Conservation (phyloP, 306 rosid species). For the Quillaja saponaria region DNA sequence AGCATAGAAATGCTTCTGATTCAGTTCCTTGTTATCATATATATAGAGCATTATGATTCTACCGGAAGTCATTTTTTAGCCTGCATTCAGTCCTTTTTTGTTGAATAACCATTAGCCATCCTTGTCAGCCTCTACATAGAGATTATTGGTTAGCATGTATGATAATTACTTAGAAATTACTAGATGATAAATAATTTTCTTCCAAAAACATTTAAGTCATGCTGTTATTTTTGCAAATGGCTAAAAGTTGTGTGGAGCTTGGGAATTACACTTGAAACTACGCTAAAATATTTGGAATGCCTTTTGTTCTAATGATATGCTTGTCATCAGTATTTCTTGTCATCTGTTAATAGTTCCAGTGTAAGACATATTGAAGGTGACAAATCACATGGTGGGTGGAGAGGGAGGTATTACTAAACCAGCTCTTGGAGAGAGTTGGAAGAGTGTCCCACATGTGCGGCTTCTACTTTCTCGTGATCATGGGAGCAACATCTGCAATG, state of each 20-base stretch:
- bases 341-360: constrained; percentile 22
- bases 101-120: neutral
- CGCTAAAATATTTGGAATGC: too few relatives aligned
- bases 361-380: constrained; percentile 60
- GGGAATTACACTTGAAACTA: constrained; percentile 1
- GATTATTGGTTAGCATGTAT: neutral
- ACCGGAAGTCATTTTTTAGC: too few relatives aligned
- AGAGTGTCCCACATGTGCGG: constrained; percentile 76
- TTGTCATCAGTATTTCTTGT: constrained; percentile 12
- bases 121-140: neutral
- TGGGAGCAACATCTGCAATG: constrained; percentile 42
- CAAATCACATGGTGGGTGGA: constrained; percentile 89
- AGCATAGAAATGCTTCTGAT: too few relatives aligned
- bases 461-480: constrained; percentile 62
- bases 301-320: constrained; percentile 18
- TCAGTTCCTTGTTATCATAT: too few relatives aligned
- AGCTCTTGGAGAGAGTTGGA: constrained; percentile 96
- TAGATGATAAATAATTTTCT: constrained; percentile 7
- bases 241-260: neutral
- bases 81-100: neutral
- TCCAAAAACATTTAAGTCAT: constrained; percentile 11
- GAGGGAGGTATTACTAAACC: constrained; percentile 79
- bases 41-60: too few relatives aligned
- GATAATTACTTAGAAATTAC: neutral
- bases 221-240: neutral